Evolutionary conservation across 148 eudicot species (phyloP).

Genomic region (Salicornia ramosissima): DNA sequence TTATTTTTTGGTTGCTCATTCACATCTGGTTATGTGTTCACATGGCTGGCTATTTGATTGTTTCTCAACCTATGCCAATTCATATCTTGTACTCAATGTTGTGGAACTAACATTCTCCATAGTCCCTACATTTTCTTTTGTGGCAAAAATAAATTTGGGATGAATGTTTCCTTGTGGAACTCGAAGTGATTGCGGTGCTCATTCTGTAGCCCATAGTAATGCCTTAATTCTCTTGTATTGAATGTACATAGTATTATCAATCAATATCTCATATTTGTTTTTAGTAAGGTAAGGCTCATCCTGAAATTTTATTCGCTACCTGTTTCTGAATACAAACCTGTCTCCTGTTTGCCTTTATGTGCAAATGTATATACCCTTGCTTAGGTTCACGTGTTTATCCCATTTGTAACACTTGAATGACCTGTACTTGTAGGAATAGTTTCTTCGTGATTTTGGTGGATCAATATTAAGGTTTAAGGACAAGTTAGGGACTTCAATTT

Average conservation of each 20-base stretch:
- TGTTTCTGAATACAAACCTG: too few species aligned
- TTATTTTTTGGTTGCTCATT: not conserved
- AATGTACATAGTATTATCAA: too few species aligned
- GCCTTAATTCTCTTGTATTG: too few species aligned
- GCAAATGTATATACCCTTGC: not conserved
- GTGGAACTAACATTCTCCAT: not conserved
- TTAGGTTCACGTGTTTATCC: not conserved
- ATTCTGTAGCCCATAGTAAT: not conserved
- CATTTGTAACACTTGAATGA: not conserved
- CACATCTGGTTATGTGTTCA: too few species aligned
- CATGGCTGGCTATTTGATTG: not conserved
- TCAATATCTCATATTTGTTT: too few species aligned
- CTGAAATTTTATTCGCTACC: too few species aligned
- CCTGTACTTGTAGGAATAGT: not conserved
- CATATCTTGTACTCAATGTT: not conserved
- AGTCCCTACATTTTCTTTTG: not conserved
- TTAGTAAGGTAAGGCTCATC: not conserved
- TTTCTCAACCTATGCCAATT: slow-evolving; percentile 1
- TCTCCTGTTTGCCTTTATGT: not conserved
- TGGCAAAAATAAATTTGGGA: not conserved
- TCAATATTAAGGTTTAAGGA: too few species aligned
- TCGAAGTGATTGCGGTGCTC: not conserved
- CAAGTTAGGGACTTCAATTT: too few species aligned
- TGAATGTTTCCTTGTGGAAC: not conserved
- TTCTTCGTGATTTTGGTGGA: not conserved